A percentile compares a stretch with the other conserved stretches of the same genome.
These are phyloP conservation scores for Rhexocercosporidium sp. DNA, from an alignment of 2,329 filamentous ascomycete species.

Conservation along the genomic window DNA sequence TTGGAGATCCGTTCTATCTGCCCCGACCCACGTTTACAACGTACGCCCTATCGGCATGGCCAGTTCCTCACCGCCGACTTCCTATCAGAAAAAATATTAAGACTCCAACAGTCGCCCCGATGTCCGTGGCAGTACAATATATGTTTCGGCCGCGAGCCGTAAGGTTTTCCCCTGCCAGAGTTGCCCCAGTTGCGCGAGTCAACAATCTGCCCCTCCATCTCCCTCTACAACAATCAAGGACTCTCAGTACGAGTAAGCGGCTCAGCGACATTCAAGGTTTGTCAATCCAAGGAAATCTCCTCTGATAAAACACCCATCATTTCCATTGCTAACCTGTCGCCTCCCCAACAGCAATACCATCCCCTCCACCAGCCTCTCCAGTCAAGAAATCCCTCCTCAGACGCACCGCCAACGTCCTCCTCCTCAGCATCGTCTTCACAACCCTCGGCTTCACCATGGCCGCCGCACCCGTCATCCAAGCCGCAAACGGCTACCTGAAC, in stretches of 20 bases:
- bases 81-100: neutral
- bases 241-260: constrained; percentile 4
- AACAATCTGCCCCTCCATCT: constrained; percentile 10
- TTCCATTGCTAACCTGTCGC: neutral
- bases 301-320: neutral
- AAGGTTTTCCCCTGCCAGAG: neutral
- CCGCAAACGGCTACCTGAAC: constrained; percentile 53
- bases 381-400: constrained; percentile 48
- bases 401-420: constrained; percentile 52
- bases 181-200: constrained; percentile 7
- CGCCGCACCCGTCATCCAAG: constrained; percentile 55
- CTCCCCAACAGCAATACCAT: neutral
- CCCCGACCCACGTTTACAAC: neutral
- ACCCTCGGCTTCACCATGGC: constrained; percentile 62
- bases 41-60: neutral
- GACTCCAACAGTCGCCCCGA: neutral
- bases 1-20: neutral
- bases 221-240: neutral
- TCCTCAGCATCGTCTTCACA: constrained; percentile 54
- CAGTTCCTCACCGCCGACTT: constrained; percentile 3
- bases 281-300: neutral
- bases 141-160: constrained; percentile 10
- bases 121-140: constrained; percentile 9
- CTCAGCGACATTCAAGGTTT: constrained; percentile 8
- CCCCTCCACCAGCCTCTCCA: constrained; percentile 19